Evolutionary conservation across 2,329 filamentous ascomycete genomes (phyloP), one percentile per base, ranked within the genome.

Genomic region (Nigrograna mackinnonii): DNA sequence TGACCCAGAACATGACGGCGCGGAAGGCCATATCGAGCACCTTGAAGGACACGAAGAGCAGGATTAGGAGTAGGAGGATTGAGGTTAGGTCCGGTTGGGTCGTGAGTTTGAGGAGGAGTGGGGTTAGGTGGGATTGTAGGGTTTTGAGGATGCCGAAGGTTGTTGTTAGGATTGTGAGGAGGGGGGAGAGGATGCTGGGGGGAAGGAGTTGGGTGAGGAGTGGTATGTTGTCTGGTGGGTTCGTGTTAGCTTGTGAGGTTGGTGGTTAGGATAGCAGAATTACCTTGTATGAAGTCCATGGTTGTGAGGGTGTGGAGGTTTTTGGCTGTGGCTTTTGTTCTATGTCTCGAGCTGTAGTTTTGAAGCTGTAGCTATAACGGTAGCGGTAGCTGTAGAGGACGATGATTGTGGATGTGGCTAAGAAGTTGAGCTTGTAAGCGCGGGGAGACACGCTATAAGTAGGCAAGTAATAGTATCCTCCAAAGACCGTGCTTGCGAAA

Each of bases 1-100:
- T 74, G 39, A 90, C 80, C 83, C 89, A 90, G 73, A 85, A 95
- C 60, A 90, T 73, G 44, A 95, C 76, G 16, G 89, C 71, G 46
- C 89, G 80, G 47, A 84, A 83, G 14, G 90, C 73, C 72, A 87
- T 86, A 63, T 85, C 79, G 50, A 85, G 71, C 31, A 94, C 74
- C 51, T 82, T 80, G 45, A 85, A 69, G 11, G 76, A 78, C 43
- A 91, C 64, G 61, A 90, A 75, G 38, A 92, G 67, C 41, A 84
- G 70, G 21, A 84, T 54, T 33, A 85, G 69, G 4, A 88, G 72
- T 6, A 84, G 57, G 12, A 75, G 72, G 38, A 86, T 68, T 7
- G 79, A 73, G 35, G 78, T 67, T 41, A 77, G 64, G 57, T 77
- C 74, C 38, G 73, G 73, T 44, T 66, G 53, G 0, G 59, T 58